Evolutionary conservation across 495 filamentous ascomycete species (phyloP), one percentile per base, ranked within the genome.

Genomic region (Hyaloscypha bicolor): DNA sequence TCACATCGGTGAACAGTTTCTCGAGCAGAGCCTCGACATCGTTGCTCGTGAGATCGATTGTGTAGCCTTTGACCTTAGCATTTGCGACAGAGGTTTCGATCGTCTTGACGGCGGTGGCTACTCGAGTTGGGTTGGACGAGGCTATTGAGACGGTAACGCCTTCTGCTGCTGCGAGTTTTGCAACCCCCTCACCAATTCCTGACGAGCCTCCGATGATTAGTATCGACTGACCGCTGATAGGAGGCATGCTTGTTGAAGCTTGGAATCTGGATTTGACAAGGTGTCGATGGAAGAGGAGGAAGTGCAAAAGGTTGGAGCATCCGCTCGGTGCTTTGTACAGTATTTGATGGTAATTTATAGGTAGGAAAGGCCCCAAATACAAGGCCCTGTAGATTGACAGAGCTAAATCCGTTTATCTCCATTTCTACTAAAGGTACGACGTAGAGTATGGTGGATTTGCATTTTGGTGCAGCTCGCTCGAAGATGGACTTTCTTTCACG

Each of bases 131-230:
- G 9, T 79, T 79, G 0, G 87, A 90, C 5, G 81, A 83, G 52
- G 80, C 77, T 70, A 89, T 79, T 42, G 80, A 83, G 53, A 89
- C 80, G 65, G 69, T 71, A 35, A 82, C 83, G 55, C 80, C 79
- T 25, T 83, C 73, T 45, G 79, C 79, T 59, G 87, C 72, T 12
- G 77, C 71, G 3, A 74, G 77, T 67, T 83, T 77, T 35, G 85
- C 85, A 6, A 86, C 81, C 35, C 75, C 80, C 56, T 80, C 82
- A 31, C 86, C 87, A 60, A 89, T 85, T 31, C 85, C 87, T 9
- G 67, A 69, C 2, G 67, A 65, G 19, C 67, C 67, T 14, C 67
- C 67, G 55, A 69, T 65, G 37, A 69, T 42, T 1, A 69, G 48
- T 21, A 69, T 55, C 1, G 58, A 62, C 33, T 68, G 58, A 22